Evolutionary conservation across 2,329 filamentous ascomycete genomes (phyloP), one percentile per base, ranked within the genome.

Genomic region (Paramyrothecium roridum): DNA sequence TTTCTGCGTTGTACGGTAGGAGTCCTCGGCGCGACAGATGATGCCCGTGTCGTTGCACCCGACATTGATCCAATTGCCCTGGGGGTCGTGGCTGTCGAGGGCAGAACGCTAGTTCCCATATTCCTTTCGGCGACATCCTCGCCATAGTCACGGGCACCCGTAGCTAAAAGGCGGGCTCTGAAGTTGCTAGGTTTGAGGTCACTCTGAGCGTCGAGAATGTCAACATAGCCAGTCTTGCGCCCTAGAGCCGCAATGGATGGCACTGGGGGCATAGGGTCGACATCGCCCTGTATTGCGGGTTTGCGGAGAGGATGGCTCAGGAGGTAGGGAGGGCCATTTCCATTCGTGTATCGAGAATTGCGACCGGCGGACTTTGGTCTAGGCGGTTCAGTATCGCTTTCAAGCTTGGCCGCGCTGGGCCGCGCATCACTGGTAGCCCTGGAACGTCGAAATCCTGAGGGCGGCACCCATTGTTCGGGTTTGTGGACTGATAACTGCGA

Each of bases 101-200:
- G 61, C 37, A 67, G 34, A 2, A 64, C 62, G 21, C 73, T 78
- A 22, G 72, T 65, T 3, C 66, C 68, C 48, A 84, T 72, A 57
- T 88, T 88, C 34, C 85, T 76, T 59, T 86, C 83, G 2, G 83
- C 84, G 2, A 87, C 83, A 63, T 87, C 84, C 64, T 88, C 86
- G n/a, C 80, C 84, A 60, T 84, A 86, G 51, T 82, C 78, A 47
- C 76, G 74, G 0, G 73, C 71, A 2, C 82, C 83, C 1, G 80
- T 65, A 1, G 82, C 81, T 54, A 76, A 67, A 3, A 84, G 61
- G 17, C 81, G 74, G 11, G 72, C 70, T 50, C 71, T 70, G 59
- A 84, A 84, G 56, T 82, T 74, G 2, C 73, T 69, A 0, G 77
- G 75, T 26, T 67, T 76, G 43, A 85, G 71, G 23, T 74, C 78